These are phyloP conservation scores for Trichosporon ovoides DNA, from an alignment of 1,284 basidiomycete species.

Conservation along the genomic window DNA sequence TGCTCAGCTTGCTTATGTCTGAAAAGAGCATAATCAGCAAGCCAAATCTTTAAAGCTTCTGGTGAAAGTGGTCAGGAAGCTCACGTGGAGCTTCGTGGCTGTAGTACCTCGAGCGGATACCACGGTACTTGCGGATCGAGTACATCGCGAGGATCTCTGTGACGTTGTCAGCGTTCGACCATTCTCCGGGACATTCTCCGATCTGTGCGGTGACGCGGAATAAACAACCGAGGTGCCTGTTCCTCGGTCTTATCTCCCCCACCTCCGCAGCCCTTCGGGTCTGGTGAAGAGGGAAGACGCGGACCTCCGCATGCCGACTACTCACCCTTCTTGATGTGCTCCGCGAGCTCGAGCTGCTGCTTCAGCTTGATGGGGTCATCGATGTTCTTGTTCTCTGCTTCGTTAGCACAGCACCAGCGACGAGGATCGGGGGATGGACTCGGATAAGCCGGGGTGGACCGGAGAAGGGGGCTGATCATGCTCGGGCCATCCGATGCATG, in stretches of 20 bases:
- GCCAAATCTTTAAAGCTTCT: neutral
- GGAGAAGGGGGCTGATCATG: neutral
- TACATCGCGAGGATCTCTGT: conserved; percentile 80
- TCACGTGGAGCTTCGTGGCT: conserved; percentile 31
- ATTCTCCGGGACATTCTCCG: conserved; percentile 1
- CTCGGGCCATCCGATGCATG: neutral
- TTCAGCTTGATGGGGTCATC: conserved; percentile 69
- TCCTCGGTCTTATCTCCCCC: neutral
- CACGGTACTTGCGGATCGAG: conserved; percentile 76
- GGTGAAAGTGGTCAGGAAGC: conserved; percentile 13
- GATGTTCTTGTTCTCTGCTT: conserved; percentile 64
- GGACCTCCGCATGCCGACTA: neutral
- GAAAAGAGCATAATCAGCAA: neutral
- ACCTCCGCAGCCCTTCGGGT: neutral
- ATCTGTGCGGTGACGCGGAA: neutral
- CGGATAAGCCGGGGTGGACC: neutral
- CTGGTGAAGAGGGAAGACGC: neutral
- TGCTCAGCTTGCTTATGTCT: no score
- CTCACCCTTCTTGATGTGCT: conserved; percentile 83
- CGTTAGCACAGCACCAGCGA: neutral
- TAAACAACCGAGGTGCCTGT: neutral
- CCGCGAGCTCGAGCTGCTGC: conserved; percentile 68
- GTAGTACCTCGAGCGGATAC: conserved; percentile 67
- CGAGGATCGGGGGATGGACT: neutral
- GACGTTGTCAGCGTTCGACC: neutral